Evolutionary conservation across 495 filamentous ascomycete genomes (phyloP).

Genomic region (Stereocaulon alpinum): DNA sequence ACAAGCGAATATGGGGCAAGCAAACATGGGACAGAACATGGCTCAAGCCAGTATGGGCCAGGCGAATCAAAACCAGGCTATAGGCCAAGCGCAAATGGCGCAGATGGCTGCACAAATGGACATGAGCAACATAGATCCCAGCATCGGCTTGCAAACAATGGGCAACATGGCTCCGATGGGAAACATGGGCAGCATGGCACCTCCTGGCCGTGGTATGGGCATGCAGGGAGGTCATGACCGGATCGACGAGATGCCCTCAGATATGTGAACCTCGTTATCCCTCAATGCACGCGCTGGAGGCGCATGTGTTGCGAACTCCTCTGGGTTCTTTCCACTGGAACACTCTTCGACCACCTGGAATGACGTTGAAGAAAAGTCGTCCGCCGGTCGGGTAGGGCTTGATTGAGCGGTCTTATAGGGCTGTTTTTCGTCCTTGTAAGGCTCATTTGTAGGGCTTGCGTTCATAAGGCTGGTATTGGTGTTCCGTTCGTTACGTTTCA

Average conservation of each 20-base stretch:
- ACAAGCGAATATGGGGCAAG: constrained; percentile 10
- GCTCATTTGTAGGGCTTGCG: constrained; percentile 10
- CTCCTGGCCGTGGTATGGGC: constrained; percentile 11
- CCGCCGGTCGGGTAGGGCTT: constrained; percentile 14
- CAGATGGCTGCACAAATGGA: constrained; percentile 14
- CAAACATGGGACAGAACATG: constrained; percentile 14
- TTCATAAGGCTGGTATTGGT: constrained; percentile 10
- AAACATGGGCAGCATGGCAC: constrained; percentile 10
- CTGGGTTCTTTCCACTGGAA: neutral
- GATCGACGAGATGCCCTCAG: constrained; percentile 18
- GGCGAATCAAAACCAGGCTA: constrained; percentile 11
- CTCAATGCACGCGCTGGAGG: neutral
- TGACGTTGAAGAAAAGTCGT: constrained; percentile 11
- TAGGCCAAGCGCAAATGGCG: constrained; percentile 5
- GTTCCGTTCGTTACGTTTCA: constrained; percentile 9
- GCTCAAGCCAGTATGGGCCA: constrained; percentile 8
- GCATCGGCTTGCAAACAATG: constrained; percentile 14
- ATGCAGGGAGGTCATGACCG: constrained; percentile 12
- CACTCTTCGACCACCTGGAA: neutral
- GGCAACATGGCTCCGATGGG: constrained; percentile 8
- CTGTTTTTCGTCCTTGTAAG: constrained; percentile 14
- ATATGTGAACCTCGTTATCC: constrained; percentile 12
- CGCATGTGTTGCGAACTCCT: constrained; percentile 1
- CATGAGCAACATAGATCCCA: constrained; percentile 20
- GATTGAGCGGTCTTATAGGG: constrained; percentile 11